These are phyloP conservation scores for Teratosphaeria gauchensis DNA, from an alignment of 2,329 filamentous ascomycete species.

Conservation along the genomic window DNA sequence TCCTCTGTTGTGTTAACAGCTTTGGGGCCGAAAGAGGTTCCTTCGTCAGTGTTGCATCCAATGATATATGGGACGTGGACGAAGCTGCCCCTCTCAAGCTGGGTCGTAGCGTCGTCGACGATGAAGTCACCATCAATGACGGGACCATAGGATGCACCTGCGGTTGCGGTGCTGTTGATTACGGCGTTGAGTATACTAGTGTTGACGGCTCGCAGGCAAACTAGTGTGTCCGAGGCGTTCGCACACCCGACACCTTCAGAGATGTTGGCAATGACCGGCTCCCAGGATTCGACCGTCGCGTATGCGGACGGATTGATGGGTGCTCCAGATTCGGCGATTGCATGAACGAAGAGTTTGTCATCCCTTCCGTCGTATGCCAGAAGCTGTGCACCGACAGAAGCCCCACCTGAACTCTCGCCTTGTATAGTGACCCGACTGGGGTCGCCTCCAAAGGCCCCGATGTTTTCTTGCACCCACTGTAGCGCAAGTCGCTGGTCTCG, in stretches of 20 bases:
- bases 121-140: constrained; percentile 21
- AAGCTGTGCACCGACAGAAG: constrained; percentile 41
- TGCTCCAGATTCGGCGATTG: constrained; percentile 40
- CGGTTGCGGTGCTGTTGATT: constrained; percentile 8
- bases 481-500: constrained; percentile 36
- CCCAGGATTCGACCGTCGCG: constrained; percentile 13
- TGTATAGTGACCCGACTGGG: constrained; percentile 34
- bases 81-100: constrained; percentile 16
- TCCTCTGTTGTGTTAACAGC: constrained; percentile 17
- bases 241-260: constrained; percentile 13
- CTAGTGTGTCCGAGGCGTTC: constrained; percentile 23
- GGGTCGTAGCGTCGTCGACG: constrained; percentile 7
- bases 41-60: constrained; percentile 21
- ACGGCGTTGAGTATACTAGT: constrained; percentile 13
- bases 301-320: constrained; percentile 17
- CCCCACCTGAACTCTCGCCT: constrained; percentile 30
- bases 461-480: constrained; percentile 42
- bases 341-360: constrained; percentile 45
- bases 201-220: constrained; percentile 21
- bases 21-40: constrained; percentile 14
- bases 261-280: constrained; percentile 19
- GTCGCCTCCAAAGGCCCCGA: constrained; percentile 51
- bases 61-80: constrained; percentile 19
- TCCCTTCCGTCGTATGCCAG: constrained; percentile 46
- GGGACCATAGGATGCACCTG: constrained; percentile 11